Evolutionary conservation across 108 stramenopile genomes (phyloP).

Genomic region (Epipyxis sp.): DNA sequence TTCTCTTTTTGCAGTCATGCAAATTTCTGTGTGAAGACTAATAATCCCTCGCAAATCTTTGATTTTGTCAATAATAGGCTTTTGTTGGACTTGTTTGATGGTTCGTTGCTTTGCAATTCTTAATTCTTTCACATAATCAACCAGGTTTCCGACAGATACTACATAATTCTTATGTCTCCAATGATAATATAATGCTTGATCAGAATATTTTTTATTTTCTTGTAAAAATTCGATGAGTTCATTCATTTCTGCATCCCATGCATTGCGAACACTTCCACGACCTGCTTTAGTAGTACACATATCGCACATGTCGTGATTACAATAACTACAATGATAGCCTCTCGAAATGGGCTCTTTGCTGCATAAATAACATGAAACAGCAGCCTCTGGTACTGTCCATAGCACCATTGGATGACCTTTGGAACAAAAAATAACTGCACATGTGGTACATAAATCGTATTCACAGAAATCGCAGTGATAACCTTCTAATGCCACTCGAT

Average conservation of each 20-base stretch:
- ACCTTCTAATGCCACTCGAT: background rate
- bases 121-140: constrained; percentile 12
- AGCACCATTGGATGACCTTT: constrained; percentile 7
- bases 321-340: background rate
- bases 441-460: background rate
- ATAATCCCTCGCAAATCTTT: background rate
- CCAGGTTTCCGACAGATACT: background rate
- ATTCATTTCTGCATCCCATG: constrained; percentile 16
- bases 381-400: background rate
- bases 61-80: constrained; percentile 16
- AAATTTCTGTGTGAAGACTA: background rate
- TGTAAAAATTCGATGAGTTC: background rate
- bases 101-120: background rate
- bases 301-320: background rate
- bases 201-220: background rate
- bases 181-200: background rate
- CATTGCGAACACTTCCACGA: constrained; percentile 1
- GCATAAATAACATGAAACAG: background rate
- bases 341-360: background rate
- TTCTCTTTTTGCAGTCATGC: background rate
- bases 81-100: constrained; percentile 15
- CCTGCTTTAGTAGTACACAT: constrained; percentile 10
- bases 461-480: constrained; percentile 1
- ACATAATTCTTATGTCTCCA: background rate
- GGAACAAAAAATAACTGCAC: background rate